phyloP scores from a whole-genome alignment of 2,329 filamentous ascomycete genomes.

The Hypoxylon sp. region DNA sequence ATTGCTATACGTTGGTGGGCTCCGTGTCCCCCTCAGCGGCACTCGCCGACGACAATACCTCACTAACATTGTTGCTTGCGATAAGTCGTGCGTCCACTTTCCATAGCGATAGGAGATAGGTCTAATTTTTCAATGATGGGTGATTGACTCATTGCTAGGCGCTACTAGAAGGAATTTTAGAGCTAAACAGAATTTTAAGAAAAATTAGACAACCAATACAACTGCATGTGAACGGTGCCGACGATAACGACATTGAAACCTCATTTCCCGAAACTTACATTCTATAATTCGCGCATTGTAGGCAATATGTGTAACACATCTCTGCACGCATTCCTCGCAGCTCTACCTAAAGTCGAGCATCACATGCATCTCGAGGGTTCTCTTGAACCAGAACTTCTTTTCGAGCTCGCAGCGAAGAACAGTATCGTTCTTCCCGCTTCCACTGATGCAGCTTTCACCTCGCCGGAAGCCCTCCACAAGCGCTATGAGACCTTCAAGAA shows the following conservation, averaged over 20 bases:
- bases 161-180: conserved; percentile 3
- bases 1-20: conserved; percentile 1
- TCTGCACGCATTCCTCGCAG: conserved; percentile 67
- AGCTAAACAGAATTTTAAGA: neutral
- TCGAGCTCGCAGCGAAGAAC: conserved; percentile 73
- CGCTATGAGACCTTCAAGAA: conserved; percentile 74
- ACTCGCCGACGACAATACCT: conserved; percentile 2
- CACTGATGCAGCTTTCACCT: conserved; percentile 69
- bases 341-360: conserved; percentile 82
- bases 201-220: neutral
- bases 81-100: neutral
- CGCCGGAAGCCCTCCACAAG: conserved; percentile 63
- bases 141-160: conserved; percentile 2
- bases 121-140: conserved; percentile 1
- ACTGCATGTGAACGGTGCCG: neutral
- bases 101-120: neutral
- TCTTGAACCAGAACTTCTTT: conserved; percentile 74
- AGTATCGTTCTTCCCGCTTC: conserved; percentile 65
- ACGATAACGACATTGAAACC: neutral
- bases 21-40: conserved; percentile 6
- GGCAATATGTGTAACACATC: conserved; percentile 62
- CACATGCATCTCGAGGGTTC: conserved; percentile 84
- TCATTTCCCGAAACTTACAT: neutral
- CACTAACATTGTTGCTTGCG: too few relatives aligned
- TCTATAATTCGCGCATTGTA: neutral